Conservation (phyloP, 345 rosid genomes). For the Arabidopsis thaliana region DNA sequence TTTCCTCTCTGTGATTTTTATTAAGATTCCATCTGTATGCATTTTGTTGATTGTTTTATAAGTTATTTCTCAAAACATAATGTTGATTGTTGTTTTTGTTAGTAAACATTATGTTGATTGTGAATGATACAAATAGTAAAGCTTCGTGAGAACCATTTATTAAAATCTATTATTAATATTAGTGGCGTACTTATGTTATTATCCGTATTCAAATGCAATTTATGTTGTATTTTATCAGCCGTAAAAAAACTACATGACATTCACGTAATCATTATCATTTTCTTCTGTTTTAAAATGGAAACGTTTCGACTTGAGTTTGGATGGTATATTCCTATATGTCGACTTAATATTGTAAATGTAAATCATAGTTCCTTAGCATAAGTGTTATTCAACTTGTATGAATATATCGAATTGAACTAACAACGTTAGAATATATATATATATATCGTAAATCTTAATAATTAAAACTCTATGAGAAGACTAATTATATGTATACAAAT, state of each 20-base stretch:
- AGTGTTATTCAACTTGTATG: background rate
- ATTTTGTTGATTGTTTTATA: background rate
- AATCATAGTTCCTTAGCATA: background rate
- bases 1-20: background rate
- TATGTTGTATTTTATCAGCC: background rate
- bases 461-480: conserved; percentile 16
- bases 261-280: background rate
- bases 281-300: background rate
- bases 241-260: background rate
- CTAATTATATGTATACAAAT: conserved; percentile 26
- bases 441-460: background rate
- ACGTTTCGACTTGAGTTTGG: conserved; percentile 20
- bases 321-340: background rate
- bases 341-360: background rate
- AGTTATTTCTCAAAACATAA: background rate
- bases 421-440: background rate
- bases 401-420: conserved; percentile 13
- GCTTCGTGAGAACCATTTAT: background rate
- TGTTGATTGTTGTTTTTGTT: background rate
- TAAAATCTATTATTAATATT: background rate
- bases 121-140: conserved; percentile 1
- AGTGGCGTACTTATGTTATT: background rate
- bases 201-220: background rate
- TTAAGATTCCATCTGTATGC: conserved; percentile 13
- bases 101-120: background rate